Evolutionary conservation across 1,139 yeast species (phyloP).

Genomic region (Suhomyces anneliseae): DNA sequence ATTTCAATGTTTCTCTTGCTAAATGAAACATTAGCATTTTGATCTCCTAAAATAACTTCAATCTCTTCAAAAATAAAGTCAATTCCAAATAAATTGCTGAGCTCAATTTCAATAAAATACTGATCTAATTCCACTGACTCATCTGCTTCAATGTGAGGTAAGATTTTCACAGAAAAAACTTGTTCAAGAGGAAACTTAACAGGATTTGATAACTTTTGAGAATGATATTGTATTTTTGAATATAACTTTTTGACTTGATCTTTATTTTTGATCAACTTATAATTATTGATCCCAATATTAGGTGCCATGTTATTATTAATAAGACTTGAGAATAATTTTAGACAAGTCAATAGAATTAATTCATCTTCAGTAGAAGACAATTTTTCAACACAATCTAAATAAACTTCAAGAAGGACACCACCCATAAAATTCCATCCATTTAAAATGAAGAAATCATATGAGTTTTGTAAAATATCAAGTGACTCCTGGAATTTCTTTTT

Average conservation of each 20-base stretch:
- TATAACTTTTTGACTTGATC: conserved; percentile 24
- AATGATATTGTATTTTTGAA: conserved; percentile 21
- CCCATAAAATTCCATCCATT: conserved; percentile 81
- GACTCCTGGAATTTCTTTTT: conserved; percentile 60
- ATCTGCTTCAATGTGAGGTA: conserved; percentile 29
- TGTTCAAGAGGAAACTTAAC: conserved; percentile 31
- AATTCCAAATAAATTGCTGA: conserved; percentile 30
- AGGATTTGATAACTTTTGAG: conserved; percentile 17
- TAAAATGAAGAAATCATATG: conserved; percentile 64
- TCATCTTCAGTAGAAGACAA: conserved; percentile 21
- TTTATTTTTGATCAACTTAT: conserved; percentile 22
- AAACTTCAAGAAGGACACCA: conserved; percentile 59
- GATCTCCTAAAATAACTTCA: conserved; percentile 19
- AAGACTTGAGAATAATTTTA: conserved; percentile 37
- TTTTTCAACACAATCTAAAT: conserved; percentile 65
- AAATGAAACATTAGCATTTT: conserved; percentile 12
- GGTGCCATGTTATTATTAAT: conserved; percentile 14
- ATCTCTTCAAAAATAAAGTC: conserved; percentile 23
- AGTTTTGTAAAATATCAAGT: conserved; percentile 58
- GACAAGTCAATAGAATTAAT: conserved; percentile 30
- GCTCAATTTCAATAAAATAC: conserved; percentile 25
- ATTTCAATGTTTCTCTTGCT: conserved; percentile 11
- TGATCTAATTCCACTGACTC: conserved; percentile 17
- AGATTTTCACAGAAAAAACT: conserved; percentile 29
- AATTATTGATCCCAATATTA: conserved; percentile 32